Percentiles rank a stretch among this genome's conserved stretches.
These are phyloP conservation scores for Puccinellia tenuiflora DNA, from an alignment of 176 grass and related monocot genomes.

Conservation along the genomic window DNA sequence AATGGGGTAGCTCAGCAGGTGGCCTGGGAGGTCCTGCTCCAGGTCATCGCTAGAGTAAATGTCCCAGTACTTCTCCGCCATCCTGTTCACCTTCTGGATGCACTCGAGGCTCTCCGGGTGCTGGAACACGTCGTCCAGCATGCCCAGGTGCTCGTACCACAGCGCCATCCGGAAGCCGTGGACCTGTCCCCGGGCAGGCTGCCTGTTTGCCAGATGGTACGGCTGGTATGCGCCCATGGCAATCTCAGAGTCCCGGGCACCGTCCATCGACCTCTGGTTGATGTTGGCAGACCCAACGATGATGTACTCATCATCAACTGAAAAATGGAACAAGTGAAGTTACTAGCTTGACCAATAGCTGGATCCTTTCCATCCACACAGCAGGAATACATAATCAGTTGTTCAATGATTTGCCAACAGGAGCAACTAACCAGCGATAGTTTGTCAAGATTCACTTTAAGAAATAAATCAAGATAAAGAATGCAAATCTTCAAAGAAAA, in stretches of 20 bases:
- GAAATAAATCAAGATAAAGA: neutral
- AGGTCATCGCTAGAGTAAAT: slow-evolving; percentile 42
- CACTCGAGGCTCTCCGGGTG: slow-evolving; percentile 39
- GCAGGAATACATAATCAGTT: neutral
- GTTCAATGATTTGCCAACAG: neutral
- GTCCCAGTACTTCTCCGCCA: slow-evolving; percentile 56
- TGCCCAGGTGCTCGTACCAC: slow-evolving; percentile 77
- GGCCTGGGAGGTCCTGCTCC: slow-evolving; percentile 54
- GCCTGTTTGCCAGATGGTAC: slow-evolving; percentile 40
- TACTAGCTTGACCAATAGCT: neutral
- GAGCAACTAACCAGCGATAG: neutral
- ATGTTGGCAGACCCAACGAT: slow-evolving; percentile 94
- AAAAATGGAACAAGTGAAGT: neutral
- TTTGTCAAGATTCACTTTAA: neutral
- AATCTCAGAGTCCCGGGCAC: slow-evolving; percentile 68
- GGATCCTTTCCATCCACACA: neutral
- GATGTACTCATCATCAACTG: slow-evolving; percentile 97
- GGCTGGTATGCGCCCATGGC: slow-evolving; percentile 85
- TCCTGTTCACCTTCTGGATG: slow-evolving; percentile 63
- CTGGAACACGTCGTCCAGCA: slow-evolving; percentile 57
- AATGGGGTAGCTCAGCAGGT: slow-evolving; percentile 66
- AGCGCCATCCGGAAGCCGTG: slow-evolving; percentile 73
- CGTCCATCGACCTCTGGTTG: slow-evolving; percentile 96
- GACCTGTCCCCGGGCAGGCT: slow-evolving; percentile 64
- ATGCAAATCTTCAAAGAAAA: neutral